Conservation (phyloP, 2,329 filamentous ascomycete species). For the Alternaria viburni region DNA sequence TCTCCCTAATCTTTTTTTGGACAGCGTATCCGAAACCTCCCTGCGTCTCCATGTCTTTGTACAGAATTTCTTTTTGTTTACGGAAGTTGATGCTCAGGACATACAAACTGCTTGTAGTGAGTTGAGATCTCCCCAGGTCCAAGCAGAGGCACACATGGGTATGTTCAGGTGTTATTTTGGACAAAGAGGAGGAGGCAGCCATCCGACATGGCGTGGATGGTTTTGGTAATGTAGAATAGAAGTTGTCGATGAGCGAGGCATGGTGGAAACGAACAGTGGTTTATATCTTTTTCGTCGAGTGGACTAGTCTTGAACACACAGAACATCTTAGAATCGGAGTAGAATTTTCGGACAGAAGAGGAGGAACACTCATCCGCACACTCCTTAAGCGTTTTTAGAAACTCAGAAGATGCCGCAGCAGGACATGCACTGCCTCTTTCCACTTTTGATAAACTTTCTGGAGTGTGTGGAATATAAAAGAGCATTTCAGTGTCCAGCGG, state of each 20-base stretch:
- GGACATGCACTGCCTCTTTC: too few relatives aligned
- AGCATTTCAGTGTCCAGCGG: neutral
- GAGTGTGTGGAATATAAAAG: neutral
- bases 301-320: neutral
- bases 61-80: neutral
- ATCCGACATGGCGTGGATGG: neutral
- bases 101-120: too few relatives aligned
- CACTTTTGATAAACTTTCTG: too few relatives aligned
- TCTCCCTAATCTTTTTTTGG: fast-evolving
- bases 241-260: neutral
- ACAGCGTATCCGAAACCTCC: fast-evolving
- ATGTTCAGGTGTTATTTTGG: too few relatives aligned
- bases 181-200: neutral
- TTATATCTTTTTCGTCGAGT: fast-evolving
- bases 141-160: too few relatives aligned
- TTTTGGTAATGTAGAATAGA: neutral
- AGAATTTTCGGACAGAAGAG: neutral
- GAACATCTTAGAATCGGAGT: too few relatives aligned
- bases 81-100: fast-evolving
- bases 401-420: neutral
- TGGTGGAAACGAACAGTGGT: fast-evolving
- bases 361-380: too few relatives aligned
- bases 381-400: too few relatives aligned
- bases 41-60: neutral
- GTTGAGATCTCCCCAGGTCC: too few relatives aligned